Evolutionary conservation across 805 yeast genomes (phyloP), one percentile per base, ranked within the genome.

Genomic region (Metschnikowia borealis): DNA sequence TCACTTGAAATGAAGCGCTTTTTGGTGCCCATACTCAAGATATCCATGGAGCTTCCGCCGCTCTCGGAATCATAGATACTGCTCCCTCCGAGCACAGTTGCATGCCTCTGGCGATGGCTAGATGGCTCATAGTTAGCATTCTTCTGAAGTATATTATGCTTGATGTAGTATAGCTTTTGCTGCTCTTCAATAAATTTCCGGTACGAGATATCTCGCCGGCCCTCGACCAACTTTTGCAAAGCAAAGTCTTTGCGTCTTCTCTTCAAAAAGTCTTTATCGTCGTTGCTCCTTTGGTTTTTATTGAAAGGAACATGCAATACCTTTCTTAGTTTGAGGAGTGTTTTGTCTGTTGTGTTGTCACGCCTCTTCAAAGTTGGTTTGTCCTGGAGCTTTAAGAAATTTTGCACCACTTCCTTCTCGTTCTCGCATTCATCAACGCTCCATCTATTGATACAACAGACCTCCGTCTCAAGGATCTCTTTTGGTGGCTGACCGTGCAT

Each of bases 401-500:
- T 46, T 11, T 50, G 49, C 2, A 67, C 64, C 39, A 63, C 57
- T 7, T 60, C 50, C 17, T 57, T 52, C 48, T 71, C 76, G 2
- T 56, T 45, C n/a, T 60, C 51, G 48, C 74, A 69, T 5, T 64
- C 66, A 1, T 54, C 53, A 15, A 68, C 49, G 14, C 58, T 56
- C 77, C 77, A 72, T 45, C 75, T 51, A 52, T 70, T 62, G 18
- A 70, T 63, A 2, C 60, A 54, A 5, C 46, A 38, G 1, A 68
- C 61, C 6, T 3, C 14, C 33, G 50, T 40, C 3, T 51, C 50
- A 2, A 52, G 6, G 3, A 37, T 34, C 13, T 34, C 46, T 34
- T 34, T 35, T 5, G 46, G 26, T 1, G 50, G 50, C 5, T 5
- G 17, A 5, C 53, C 57, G 21, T 49, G 47, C 6, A 20, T 8